Percentiles rank a stretch among this genome's conserved stretches.
Evolutionary conservation across 2,329 filamentous ascomycete genomes (phyloP).

Genomic region (Cercospora sp.): DNA sequence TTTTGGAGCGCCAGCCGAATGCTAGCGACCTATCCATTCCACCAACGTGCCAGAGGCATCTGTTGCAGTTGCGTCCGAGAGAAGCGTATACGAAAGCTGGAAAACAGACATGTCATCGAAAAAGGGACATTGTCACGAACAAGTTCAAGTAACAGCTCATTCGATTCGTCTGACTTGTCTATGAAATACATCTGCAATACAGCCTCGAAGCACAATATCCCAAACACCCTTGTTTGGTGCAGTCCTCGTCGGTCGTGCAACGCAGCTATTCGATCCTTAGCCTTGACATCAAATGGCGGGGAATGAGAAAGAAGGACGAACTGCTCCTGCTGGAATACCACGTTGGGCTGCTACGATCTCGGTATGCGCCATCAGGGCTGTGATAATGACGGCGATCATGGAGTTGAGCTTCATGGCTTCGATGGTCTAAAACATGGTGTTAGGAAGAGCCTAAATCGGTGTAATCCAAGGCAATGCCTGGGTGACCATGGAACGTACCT

Average conservation of each 20-base stretch:
- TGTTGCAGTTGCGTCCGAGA: not conserved
- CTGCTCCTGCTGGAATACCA: not conserved
- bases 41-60: not conserved
- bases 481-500: not conserved
- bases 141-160: not conserved
- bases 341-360: not conserved
- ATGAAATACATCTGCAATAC: not conserved
- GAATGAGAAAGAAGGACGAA: not conserved
- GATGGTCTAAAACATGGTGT: not conserved
- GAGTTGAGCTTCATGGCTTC: not conserved
- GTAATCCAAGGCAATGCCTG: not conserved
- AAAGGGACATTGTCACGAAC: not conserved
- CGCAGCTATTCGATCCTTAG: not conserved
- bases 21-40: not conserved
- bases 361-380: not conserved
- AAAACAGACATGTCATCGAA: not conserved
- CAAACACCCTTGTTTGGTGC: not conserved
- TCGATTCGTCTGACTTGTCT: not conserved
- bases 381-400: not conserved
- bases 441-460: not conserved
- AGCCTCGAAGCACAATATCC: not conserved
- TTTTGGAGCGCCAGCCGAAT: not conserved
- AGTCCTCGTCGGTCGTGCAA: not conserved
- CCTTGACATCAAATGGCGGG: not conserved
- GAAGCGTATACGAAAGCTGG: not conserved